Evolutionary conservation across 371 early-diverging fungal genomes (phyloP), one percentile per base, ranked within the genome.

Genomic region (Mucor circinelloides): DNA sequence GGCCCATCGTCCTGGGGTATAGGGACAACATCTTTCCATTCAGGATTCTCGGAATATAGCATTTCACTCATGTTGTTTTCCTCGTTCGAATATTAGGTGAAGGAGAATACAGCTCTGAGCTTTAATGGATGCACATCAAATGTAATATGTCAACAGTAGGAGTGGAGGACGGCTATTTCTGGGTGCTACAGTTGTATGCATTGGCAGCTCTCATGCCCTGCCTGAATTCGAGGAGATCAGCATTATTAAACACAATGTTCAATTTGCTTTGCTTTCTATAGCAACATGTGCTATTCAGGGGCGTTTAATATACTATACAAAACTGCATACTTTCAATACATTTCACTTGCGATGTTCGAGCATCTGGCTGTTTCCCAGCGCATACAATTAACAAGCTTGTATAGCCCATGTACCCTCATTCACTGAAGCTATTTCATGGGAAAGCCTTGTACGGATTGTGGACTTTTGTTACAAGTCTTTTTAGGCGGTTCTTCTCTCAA

Each of bases 1-100:
- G 91, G 90, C 21, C 94, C 96, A 67, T 98, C 97, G 70, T 95
- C 93, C 71, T 94, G 94, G 6, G 88, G 85, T 57, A 96, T 76
- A 46, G 97, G 97, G 2, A 76, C 80, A 9, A 97, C 87, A 74
- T 96, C 95, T 17, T 73, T 75, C 96, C 96, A 97, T 58, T 88
- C 88, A 4, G 77, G 77, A 44, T 76, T 73, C 34, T 78, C 56
- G 46, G 70, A 63, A 34, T 81, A 78, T 12, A 66, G 13, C 44
- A 62, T 28, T 8, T 57, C 60, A 42, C 44, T 23, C 61, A 63
- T 69, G 4, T 12, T 40, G 17, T 56, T 56, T 54, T 5, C 13
- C 1, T 31, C 6, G n/a, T 30, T 30, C 13, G 19, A 31, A 32
- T 31, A 4, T 15, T 8, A 32, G n/a, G 21, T 27, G 12, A 27